A percentile compares a stretch with the other conserved stretches of the same genome.
Conservation (phyloP, 2,329 filamentous ascomycete species). For the Colletotrichum lentis region DNA sequence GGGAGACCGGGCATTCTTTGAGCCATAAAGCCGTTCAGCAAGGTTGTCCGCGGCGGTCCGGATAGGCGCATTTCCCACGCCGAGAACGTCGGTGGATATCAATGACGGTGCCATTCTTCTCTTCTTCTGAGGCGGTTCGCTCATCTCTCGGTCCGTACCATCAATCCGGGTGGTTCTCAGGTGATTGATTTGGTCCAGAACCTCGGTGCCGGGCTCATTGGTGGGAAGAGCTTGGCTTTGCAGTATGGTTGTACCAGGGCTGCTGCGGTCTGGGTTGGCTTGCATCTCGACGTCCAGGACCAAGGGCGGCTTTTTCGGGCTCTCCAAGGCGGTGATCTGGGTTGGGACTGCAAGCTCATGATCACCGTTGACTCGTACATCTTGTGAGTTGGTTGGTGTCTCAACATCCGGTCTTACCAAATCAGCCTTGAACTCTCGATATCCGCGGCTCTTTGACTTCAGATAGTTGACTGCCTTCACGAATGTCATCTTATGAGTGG, state of each 20-base stretch:
- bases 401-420: not conserved
- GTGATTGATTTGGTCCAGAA: not conserved
- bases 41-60: slow-evolving; percentile 28
- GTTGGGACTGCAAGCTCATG: not conserved
- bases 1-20: not conserved
- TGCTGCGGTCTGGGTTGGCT: slow-evolving; percentile 17
- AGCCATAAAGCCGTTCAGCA: not conserved
- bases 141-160: not conserved
- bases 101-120: slow-evolving; percentile 43
- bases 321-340: not conserved
- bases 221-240: not conserved
- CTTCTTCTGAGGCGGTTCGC: slow-evolving; percentile 42
- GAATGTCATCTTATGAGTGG: slow-evolving; percentile 67
- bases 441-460: slow-evolving; percentile 37
- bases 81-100: slow-evolving; percentile 35
- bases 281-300: slow-evolving; percentile 7
- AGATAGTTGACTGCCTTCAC: slow-evolving; percentile 59
- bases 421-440: slow-evolving; percentile 30
- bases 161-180: too few relatives aligned
- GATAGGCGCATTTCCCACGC: slow-evolving; percentile 34
- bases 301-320: not conserved
- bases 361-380: slow-evolving; percentile 1
- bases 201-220: not conserved
- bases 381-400: slow-evolving; percentile 5
- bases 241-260: too few relatives aligned